A percentile compares a stretch with the other conserved stretches of the same genome.
These are phyloP conservation scores for Rhododendron griersonianum DNA, from an alignment of 148 eudicot species.

Conservation along the genomic window DNA sequence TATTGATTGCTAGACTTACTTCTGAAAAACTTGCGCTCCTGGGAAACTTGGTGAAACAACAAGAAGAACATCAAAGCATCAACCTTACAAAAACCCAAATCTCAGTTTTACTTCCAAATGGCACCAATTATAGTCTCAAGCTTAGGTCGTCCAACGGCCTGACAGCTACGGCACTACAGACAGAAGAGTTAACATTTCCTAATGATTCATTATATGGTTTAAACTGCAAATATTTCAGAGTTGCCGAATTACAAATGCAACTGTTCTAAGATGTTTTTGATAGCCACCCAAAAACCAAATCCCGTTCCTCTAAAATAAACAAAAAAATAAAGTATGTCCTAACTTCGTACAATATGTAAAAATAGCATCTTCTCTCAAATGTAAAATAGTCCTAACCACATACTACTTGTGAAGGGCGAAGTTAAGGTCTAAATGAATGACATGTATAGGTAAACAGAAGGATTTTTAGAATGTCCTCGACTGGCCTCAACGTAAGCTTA, in stretches of 20 bases:
- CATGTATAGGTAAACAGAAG: background rate
- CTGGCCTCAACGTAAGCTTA: background rate
- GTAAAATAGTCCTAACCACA: background rate
- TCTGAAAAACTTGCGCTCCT: too few species aligned
- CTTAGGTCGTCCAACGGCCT: too few species aligned
- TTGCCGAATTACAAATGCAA: background rate
- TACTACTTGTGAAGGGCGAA: background rate
- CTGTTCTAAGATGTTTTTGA: background rate
- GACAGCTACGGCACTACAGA: too few species aligned
- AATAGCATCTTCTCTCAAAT: background rate
- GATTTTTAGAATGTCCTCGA: background rate
- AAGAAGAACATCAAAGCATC: background rate
- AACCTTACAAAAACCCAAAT: background rate
- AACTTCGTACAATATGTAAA: background rate
- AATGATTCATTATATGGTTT: background rate
- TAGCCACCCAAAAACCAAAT: background rate
- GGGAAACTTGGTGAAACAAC: too few species aligned
- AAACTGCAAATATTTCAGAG: background rate
- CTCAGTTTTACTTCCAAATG: background rate
- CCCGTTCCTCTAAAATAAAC: background rate
- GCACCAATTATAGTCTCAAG: too few species aligned
- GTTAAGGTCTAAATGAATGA: background rate
- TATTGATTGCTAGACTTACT: too few species aligned
- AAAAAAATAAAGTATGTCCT: background rate
- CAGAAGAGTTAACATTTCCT: background rate